Conservation (phyloP, 805 yeast genomes). For the Candida koratica region DNA sequence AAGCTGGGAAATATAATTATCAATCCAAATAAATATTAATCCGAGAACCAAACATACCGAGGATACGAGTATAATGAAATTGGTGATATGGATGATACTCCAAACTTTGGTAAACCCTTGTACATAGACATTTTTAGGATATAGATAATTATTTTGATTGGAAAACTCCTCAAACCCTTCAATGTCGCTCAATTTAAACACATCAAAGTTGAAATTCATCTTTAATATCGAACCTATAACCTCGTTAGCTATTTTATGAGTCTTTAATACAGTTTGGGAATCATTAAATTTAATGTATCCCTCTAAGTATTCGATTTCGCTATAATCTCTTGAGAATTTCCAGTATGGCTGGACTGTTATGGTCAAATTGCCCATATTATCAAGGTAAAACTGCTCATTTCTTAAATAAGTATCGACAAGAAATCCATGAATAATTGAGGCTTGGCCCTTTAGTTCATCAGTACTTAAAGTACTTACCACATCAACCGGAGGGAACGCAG, state of each 20-base stretch:
- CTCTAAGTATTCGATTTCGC: conserved; percentile 3
- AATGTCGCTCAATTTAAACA: not conserved
- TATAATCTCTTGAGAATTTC: conserved; percentile 3
- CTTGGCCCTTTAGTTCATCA: not conserved
- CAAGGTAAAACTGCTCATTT: conserved; percentile 18
- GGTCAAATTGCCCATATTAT: conserved; percentile 15
- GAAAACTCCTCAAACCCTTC: not conserved
- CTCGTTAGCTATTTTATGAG: not conserved
- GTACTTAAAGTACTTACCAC: conserved; percentile 8
- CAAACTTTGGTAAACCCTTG: not conserved
- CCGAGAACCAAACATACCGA: conserved; percentile 2
- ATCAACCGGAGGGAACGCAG: conserved; percentile 18
- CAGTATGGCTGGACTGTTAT: conserved; percentile 20
- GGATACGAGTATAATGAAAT: conserved; percentile 2
- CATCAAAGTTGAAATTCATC: not conserved
- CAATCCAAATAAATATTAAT: conserved; percentile 1
- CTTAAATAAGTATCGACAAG: conserved; percentile 19
- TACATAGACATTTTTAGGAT: not conserved
- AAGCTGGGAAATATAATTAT: not conserved
- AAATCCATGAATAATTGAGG: conserved; percentile 1
- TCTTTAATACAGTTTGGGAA: not conserved
- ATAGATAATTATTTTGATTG: conserved; percentile 5
- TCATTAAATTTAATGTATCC: conserved; percentile 1
- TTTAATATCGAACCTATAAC: conserved; percentile 1
- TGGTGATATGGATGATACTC: conserved; percentile 9